These are phyloP conservation scores for Calonectria crousiana DNA, from an alignment of 2,329 filamentous ascomycete species.

Conservation along the genomic window DNA sequence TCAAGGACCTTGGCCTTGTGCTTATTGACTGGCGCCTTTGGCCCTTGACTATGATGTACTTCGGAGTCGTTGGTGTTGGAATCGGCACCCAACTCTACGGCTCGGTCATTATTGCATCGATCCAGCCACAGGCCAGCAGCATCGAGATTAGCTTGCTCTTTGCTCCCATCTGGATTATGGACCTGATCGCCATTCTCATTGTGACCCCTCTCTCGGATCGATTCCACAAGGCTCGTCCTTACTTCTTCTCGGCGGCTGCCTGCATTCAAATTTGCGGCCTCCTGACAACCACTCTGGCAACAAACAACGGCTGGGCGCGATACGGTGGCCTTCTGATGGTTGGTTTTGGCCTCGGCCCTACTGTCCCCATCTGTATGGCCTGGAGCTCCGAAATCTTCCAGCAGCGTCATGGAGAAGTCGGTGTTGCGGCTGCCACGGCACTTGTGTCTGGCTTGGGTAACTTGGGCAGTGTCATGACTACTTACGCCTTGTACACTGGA, in stretches of 20 bases:
- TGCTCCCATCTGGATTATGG: conserved; percentile 95
- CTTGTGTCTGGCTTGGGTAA: conserved; percentile 91
- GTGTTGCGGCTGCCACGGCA: conserved; percentile 86
- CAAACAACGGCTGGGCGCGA: conserved; percentile 79
- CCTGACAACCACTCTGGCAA: conserved; percentile 81
- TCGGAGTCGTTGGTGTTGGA: conserved; percentile 92
- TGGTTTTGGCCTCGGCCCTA: conserved; percentile 90
- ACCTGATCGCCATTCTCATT: conserved; percentile 87
- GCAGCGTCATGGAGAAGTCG: conserved; percentile 88
- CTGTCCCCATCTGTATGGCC: conserved; percentile 93
- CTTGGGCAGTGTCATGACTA: conserved; percentile 86
- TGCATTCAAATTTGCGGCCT: conserved; percentile 86
- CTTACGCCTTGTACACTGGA: conserved; percentile 89
- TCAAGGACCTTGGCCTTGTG: conserved; percentile 77
- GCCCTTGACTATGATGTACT: conserved; percentile 92
- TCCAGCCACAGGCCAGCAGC: conserved; percentile 78
- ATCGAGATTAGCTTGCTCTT: conserved; percentile 85
- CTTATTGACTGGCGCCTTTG: conserved; percentile 89
- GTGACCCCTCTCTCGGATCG: conserved; percentile 89
- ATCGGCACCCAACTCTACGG: conserved; percentile 92
- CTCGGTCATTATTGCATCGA: conserved; percentile 85
- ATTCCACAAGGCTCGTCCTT: conserved; percentile 82
- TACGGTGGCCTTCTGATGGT: conserved; percentile 92
- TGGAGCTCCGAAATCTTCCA: conserved; percentile 95
- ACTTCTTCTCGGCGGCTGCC: conserved; percentile 84